These are phyloP conservation scores for Aspergillus pseudoglaucus DNA, from an alignment of 2,329 filamentous ascomycete genomes.

Conservation along the genomic window DNA sequence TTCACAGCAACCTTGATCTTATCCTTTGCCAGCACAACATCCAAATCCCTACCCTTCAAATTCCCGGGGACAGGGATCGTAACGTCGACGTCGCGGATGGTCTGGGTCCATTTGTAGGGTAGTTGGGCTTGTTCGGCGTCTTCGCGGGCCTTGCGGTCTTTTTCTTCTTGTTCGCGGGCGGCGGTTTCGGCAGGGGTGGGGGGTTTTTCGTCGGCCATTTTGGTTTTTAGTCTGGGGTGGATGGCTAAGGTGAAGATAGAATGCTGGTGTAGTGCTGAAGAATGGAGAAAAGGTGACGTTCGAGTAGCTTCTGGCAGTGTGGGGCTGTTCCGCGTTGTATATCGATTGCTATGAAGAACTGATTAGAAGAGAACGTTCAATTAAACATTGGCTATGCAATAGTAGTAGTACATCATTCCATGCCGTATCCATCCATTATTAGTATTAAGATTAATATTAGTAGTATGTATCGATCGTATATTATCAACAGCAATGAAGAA, in stretches of 20 bases:
- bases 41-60: conserved; percentile 75
- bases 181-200: conserved; percentile 27
- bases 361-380: no score
- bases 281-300: background rate
- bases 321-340: background rate
- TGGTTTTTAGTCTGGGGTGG: conserved; percentile 1
- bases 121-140: conserved; percentile 80
- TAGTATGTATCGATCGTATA: background rate
- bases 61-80: conserved; percentile 71
- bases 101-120: conserved; percentile 96
- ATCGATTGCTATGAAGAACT: no score
- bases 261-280: background rate
- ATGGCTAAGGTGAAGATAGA: background rate
- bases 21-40: conserved; percentile 73
- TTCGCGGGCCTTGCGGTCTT: conserved; percentile 63
- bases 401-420: background rate
- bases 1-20: conserved; percentile 76
- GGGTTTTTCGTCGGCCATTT: conserved; percentile 28
- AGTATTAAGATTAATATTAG: background rate
- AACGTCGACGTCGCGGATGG: conserved; percentile 80
- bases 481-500: background rate
- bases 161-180: conserved; percentile 51
- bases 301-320: conserved; percentile 5
- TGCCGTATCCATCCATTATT: background rate
- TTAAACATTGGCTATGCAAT: no score